Percentiles rank a stretch among this genome's conserved stretches.
phyloP scores from a whole-genome alignment of 192 early-diverging fungal species.

The Backusella tuberculispora region DNA sequence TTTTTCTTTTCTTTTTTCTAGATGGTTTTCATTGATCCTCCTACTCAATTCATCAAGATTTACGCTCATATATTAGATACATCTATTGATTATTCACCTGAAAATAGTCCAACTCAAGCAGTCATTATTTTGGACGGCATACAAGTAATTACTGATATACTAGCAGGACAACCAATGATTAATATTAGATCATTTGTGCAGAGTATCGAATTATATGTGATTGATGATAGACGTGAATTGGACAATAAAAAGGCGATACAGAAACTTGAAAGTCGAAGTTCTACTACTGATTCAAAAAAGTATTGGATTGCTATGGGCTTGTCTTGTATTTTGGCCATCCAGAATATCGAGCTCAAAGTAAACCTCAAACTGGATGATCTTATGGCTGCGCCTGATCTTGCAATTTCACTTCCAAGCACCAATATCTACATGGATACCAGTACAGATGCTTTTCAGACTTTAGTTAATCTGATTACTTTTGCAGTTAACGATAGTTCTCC shows the following conservation, averaged over 20 bases:
- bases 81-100: slow-evolving; percentile 63
- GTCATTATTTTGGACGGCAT: slow-evolving; percentile 59
- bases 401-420: slow-evolving; percentile 6
- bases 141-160: slow-evolving; percentile 65
- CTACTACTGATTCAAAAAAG: slow-evolving; percentile 30
- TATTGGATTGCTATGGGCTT: slow-evolving; percentile 30
- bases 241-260: slow-evolving; percentile 29
- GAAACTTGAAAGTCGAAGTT: slow-evolving; percentile 28
- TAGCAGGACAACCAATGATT: slow-evolving; percentile 64
- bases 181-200: slow-evolving; percentile 53
- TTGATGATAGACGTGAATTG: slow-evolving; percentile 49
- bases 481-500: slow-evolving; percentile 35
- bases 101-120: slow-evolving; percentile 52
- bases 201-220: slow-evolving; percentile 53
- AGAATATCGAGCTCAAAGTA: slow-evolving; percentile 23
- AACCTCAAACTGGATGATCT: slow-evolving; percentile 26
- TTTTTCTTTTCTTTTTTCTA: slow-evolving; percentile 18
- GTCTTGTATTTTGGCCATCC: background rate
- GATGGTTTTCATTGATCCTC: slow-evolving; percentile 48
- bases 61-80: slow-evolving; percentile 60
- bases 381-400: slow-evolving; percentile 9
- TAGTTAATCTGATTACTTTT: slow-evolving; percentile 55
- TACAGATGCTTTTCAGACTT: slow-evolving; percentile 66
- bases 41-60: slow-evolving; percentile 61
- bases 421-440: slow-evolving; percentile 63